Conservation (phyloP, 192 early-diverging fungal genomes). For the Coemansia brasiliensis region DNA sequence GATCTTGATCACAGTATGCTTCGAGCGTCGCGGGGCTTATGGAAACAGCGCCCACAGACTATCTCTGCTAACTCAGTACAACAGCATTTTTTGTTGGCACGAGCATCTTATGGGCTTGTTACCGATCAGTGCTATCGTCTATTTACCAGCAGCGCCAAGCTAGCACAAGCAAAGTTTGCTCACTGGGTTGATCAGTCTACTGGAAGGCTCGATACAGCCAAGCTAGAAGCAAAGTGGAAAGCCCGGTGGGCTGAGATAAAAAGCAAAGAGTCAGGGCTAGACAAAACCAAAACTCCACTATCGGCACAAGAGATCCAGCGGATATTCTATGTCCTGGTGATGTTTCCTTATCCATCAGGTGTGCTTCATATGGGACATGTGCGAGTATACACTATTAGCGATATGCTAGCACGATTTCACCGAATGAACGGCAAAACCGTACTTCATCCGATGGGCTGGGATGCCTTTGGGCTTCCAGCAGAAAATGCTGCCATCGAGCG, state of each 20-base stretch:
- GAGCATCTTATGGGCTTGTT: too few relatives aligned
- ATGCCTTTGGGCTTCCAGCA: conserved; percentile 96
- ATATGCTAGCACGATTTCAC: conserved; percentile 77
- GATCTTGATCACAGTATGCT: too few relatives aligned
- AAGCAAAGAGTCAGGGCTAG: conserved; percentile 1
- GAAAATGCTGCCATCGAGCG: conserved; percentile 95
- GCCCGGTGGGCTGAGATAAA: conserved; percentile 41
- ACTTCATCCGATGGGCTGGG: conserved; percentile 95
- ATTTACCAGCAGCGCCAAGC: neutral
- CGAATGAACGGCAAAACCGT: conserved; percentile 75
- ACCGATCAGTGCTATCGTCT: too few relatives aligned
- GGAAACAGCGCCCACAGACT: too few relatives aligned
- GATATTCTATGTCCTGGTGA: conserved; percentile 82
- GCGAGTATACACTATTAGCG: conserved; percentile 93
- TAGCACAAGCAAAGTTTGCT: conserved; percentile 12
- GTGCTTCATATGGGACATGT: conserved; percentile 94
- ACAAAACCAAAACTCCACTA: neutral
- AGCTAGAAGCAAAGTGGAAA: conserved; percentile 67
- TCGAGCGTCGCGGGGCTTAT: too few relatives aligned
- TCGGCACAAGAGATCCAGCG: conserved; percentile 35
- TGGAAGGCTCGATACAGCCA: conserved; percentile 55
- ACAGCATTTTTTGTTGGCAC: too few relatives aligned
- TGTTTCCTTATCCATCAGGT: conserved; percentile 97
- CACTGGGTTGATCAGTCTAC: conserved; percentile 39
- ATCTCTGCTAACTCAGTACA: too few relatives aligned